Percentiles rank a stretch among this genome's conserved stretches.
Evolutionary conservation across 2,329 filamentous ascomycete genomes (phyloP).

Genomic region (Didymellaceae sp.): DNA sequence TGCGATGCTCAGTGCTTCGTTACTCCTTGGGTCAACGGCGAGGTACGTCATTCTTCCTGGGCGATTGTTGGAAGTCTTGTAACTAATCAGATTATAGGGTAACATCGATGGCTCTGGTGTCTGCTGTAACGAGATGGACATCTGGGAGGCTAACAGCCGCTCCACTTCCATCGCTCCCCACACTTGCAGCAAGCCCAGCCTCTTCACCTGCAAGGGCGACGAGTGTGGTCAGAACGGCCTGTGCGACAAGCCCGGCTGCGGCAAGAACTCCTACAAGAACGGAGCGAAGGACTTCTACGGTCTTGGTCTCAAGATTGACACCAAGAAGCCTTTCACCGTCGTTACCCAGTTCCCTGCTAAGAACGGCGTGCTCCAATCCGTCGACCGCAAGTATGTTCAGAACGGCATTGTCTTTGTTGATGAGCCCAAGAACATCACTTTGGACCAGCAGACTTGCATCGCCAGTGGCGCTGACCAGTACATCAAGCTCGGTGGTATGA

Average conservation of each 20-base stretch:
- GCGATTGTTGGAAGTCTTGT: conserved; percentile 43
- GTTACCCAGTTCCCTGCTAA: conserved; percentile 71
- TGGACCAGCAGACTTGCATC: conserved; percentile 42
- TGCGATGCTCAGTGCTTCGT: conserved; percentile 55
- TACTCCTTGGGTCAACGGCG: conserved; percentile 48
- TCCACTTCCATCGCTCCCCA: conserved; percentile 58
- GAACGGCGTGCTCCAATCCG: conserved; percentile 63
- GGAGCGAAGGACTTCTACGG: conserved; percentile 39
- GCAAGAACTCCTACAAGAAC: conserved; percentile 42
- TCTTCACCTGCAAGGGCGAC: conserved; percentile 53
- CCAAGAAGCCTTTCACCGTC: conserved; percentile 66
- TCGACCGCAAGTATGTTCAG: conserved; percentile 71
- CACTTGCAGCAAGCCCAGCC: conserved; percentile 54
- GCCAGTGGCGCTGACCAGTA: conserved; percentile 36
- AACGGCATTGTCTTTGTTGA: conserved; percentile 66
- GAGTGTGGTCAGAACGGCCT: conserved; percentile 46
- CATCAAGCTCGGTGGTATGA: conserved; percentile 51
- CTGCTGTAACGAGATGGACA: conserved; percentile 64
- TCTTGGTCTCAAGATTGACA: conserved; percentile 59
- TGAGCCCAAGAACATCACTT: conserved; percentile 49
- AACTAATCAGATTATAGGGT: conserved; percentile 43
- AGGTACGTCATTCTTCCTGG: too few species aligned
- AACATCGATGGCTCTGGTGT: conserved; percentile 55
- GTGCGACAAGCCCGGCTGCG: conserved; percentile 48
- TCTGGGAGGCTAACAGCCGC: conserved; percentile 61